Percentiles rank a stretch among this genome's conserved stretches.
Conservation (phyloP, 305 asterid species). For the Solanum hybrid region DNA sequence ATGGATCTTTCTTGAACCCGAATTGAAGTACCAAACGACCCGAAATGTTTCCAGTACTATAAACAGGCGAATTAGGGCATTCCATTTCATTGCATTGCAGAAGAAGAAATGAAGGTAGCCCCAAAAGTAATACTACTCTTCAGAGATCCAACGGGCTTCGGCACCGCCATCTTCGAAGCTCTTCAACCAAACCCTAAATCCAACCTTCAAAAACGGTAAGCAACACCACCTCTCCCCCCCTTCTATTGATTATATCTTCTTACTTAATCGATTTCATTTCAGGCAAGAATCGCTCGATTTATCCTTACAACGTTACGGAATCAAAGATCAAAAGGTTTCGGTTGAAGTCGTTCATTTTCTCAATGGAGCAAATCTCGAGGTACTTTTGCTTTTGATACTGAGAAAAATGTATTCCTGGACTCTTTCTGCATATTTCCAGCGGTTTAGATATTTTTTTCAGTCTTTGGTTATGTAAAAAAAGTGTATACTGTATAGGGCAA, state of each 20-base stretch:
- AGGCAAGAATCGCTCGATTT: conserved; percentile 57
- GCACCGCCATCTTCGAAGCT: conserved; percentile 40
- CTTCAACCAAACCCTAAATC: conserved; percentile 41
- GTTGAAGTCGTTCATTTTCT: conserved; percentile 44
- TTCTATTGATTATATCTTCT: not conserved
- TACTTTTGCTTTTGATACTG: not conserved
- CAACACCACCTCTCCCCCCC: not conserved
- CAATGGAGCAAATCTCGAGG: conserved; percentile 43
- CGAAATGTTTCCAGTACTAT: not conserved
- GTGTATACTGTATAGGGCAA: not conserved
- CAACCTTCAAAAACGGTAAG: conserved; percentile 36
- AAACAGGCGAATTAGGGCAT: not conserved
- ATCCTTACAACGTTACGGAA: conserved; percentile 56
- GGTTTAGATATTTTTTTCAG: not conserved
- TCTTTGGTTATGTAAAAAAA: not conserved
- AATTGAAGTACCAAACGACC: not conserved
- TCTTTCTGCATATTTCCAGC: not conserved
- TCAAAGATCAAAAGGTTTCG: conserved; percentile 45
- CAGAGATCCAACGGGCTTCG: conserved; percentile 47
- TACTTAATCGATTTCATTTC: conserved; percentile 1
- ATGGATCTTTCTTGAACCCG: not conserved
- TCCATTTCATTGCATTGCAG: not conserved
- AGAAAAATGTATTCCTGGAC: not conserved
- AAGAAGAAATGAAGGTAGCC: conserved; percentile 53
- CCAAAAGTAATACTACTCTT: conserved; percentile 49